Conservation (phyloP, 2,329 filamentous ascomycete genomes). For the Fusarium irregulare region DNA sequence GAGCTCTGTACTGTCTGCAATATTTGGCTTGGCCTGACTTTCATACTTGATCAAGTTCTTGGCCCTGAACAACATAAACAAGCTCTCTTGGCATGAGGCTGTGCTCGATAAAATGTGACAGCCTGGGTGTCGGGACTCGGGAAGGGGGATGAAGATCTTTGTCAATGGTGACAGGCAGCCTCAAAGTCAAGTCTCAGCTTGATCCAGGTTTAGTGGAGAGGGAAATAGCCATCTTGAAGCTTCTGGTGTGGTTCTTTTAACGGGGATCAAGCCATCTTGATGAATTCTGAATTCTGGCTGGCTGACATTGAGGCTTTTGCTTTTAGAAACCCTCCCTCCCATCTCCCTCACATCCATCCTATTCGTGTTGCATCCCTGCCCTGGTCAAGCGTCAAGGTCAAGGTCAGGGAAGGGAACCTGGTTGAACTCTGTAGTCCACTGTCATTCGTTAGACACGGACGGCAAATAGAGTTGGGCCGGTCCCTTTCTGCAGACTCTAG, state of each 20-base stretch:
- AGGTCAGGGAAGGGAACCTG: constrained; percentile 26
- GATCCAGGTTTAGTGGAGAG: background rate
- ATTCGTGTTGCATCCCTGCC: constrained; percentile 34
- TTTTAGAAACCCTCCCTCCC: background rate
- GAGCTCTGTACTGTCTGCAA: background rate
- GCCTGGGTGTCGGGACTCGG: background rate
- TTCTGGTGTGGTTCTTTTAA: constrained; percentile 11
- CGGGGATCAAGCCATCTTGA: constrained; percentile 45
- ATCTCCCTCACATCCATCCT: background rate
- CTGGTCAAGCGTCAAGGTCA: background rate
- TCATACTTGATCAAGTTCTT: constrained; percentile 10
- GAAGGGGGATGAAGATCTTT: background rate
- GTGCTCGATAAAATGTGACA: constrained; percentile 26
- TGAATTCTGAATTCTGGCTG: constrained; percentile 2
- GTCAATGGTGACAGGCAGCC: constrained; percentile 23
- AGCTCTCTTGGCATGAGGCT: constrained; percentile 29
- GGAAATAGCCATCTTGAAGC: background rate
- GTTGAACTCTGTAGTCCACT: background rate
- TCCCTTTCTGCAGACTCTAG: constrained; percentile 8
- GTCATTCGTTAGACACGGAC: constrained; percentile 2
- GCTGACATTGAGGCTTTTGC: constrained; percentile 5
- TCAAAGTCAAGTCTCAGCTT: constrained; percentile 36
- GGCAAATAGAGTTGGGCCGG: constrained; percentile 42
- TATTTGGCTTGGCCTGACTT: background rate
- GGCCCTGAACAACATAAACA: constrained; percentile 11